These are phyloP conservation scores for Hypoxylon lienhwacheense DNA, from an alignment of 495 filamentous ascomycete genomes.

Conservation along the genomic window DNA sequence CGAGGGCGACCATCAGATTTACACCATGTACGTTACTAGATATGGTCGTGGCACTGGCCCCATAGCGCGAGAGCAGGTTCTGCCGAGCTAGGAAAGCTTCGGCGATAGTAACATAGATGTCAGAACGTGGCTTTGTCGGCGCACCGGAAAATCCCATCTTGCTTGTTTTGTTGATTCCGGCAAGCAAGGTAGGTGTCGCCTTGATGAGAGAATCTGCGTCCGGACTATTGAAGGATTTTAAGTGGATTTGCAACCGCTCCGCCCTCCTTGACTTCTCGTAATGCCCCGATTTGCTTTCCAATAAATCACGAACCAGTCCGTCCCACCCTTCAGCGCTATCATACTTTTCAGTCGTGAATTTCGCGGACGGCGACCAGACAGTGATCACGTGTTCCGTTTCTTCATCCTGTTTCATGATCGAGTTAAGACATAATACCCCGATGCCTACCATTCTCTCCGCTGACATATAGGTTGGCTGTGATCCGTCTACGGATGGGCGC, in stretches of 20 bases:
- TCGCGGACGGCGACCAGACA: constrained; percentile 69
- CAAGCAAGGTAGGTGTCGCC: constrained; percentile 83
- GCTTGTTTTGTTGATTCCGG: constrained; percentile 73
- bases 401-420: constrained; percentile 71
- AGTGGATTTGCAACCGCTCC: constrained; percentile 72
- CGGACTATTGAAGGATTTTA: constrained; percentile 71
- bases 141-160: constrained; percentile 96
- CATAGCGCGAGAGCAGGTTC: constrained; percentile 76
- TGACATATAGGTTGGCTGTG: constrained; percentile 40
- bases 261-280: constrained; percentile 71
- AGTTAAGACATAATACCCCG: constrained; percentile 78
- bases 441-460: constrained; percentile 71
- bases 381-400: constrained; percentile 76
- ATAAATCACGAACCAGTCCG: constrained; percentile 69
- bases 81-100: constrained; percentile 74
- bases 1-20: constrained; percentile 86
- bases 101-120: constrained; percentile 88
- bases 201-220: constrained; percentile 80
- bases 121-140: constrained; percentile 80
- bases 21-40: constrained; percentile 60
- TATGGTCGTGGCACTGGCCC: constrained; percentile 72
- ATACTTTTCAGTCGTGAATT: constrained; percentile 49
- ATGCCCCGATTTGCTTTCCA: constrained; percentile 69
- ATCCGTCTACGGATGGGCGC: constrained; percentile 50
- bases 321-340: constrained; percentile 73